phyloP scores from a whole-genome alignment of 1,284 basidiomycete species.

The Lignosus rhinocerotis region DNA sequence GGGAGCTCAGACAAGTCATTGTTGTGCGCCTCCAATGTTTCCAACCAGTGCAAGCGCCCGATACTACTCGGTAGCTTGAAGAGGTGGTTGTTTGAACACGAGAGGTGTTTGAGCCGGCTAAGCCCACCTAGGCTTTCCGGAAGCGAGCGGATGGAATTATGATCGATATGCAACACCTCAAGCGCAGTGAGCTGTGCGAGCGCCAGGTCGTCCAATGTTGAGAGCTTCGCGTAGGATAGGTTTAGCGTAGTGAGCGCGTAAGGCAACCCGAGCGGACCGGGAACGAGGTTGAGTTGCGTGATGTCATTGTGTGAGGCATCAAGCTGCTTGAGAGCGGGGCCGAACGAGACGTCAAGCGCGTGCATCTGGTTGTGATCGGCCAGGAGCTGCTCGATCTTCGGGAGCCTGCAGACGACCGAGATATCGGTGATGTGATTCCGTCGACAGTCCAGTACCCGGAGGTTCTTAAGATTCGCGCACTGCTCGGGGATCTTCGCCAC shows the following conservation, averaged over 20 bases:
- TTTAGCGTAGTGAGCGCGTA: constrained; percentile 82
- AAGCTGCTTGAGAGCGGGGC: constrained; percentile 60
- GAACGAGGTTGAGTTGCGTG: constrained; percentile 74
- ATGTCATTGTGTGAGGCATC: constrained; percentile 82
- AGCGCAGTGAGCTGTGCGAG: constrained; percentile 78
- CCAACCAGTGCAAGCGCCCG: constrained; percentile 77
- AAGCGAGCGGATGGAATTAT: constrained; percentile 86
- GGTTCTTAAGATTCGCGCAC: constrained; percentile 59
- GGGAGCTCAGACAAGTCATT: constrained; percentile 88
- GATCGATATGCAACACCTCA: constrained; percentile 72
- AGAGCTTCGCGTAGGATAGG: constrained; percentile 89
- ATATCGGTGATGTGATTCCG: constrained; percentile 83
- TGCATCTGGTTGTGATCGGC: constrained; percentile 85
- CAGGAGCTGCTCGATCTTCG: constrained; percentile 64
- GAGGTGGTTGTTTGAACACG: constrained; percentile 90
- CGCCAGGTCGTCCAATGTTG: constrained; percentile 75
- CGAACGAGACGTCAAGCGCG: constrained; percentile 76
- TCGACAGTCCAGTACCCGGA: constrained; percentile 80
- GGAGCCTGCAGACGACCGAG: constrained; percentile 67
- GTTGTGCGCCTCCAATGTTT: constrained; percentile 84
- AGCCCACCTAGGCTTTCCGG: constrained; percentile 83
- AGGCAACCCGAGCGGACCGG: constrained; percentile 55
- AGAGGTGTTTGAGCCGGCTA: constrained; percentile 69
- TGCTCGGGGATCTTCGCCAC: constrained; percentile 77
- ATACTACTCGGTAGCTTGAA: constrained; percentile 78